Conservation (phyloP, 2,329 filamentous ascomycete species). For the Hypoxylon sp. region DNA sequence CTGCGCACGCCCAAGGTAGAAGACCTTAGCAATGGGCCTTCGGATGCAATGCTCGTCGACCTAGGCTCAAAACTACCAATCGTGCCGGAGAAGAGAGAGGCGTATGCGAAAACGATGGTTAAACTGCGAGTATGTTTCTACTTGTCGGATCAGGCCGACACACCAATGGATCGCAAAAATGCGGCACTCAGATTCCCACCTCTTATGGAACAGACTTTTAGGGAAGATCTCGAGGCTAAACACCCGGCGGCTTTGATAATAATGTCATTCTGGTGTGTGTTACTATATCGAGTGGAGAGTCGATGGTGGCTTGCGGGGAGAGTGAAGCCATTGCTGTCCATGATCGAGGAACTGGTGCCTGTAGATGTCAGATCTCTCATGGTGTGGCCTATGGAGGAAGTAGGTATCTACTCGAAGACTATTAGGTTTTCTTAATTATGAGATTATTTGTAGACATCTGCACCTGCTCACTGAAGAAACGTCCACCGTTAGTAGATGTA, state of each 20-base stretch:
- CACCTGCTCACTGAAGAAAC: too few relatives aligned
- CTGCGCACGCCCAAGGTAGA: constrained; percentile 18
- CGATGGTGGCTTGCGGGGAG: constrained; percentile 37
- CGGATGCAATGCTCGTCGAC: constrained; percentile 17
- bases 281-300: constrained; percentile 37
- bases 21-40: constrained; percentile 26
- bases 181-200: constrained; percentile 37
- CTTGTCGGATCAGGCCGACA: constrained; percentile 35
- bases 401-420: background rate
- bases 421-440: too few relatives aligned
- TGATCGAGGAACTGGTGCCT: constrained; percentile 32
- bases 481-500: too few relatives aligned
- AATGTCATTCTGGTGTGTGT: constrained; percentile 41
- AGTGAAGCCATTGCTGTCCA: constrained; percentile 26
- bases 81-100: constrained; percentile 10
- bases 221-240: constrained; percentile 29
- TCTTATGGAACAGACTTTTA: constrained; percentile 18
- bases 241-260: constrained; percentile 37
- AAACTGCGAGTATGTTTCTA: constrained; percentile 35
- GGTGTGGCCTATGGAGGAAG: constrained; percentile 27
- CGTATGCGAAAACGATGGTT: constrained; percentile 25
- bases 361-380: constrained; percentile 21
- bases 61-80: constrained; percentile 14
- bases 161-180: constrained; percentile 34
- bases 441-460: too few relatives aligned